phyloP scores from a whole-genome alignment of 805 yeast species.

The Suhomyces emberorum region DNA sequence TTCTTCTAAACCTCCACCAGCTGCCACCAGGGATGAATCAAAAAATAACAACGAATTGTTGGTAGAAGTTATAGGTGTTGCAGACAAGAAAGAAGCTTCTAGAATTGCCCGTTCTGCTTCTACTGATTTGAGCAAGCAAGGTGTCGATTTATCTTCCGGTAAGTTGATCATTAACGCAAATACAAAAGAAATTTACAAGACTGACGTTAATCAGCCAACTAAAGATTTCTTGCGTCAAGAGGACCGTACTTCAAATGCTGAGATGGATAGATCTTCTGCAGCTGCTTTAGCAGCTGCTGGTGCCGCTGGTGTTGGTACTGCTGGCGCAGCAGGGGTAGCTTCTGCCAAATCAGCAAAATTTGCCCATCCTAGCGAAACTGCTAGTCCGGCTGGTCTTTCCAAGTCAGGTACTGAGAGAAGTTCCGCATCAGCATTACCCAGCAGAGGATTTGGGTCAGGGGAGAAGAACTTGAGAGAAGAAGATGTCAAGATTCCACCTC shows the following conservation, averaged over 20 bases:
- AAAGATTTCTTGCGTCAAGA: background rate
- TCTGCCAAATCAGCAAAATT: no score
- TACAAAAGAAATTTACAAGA: constrained; percentile 30
- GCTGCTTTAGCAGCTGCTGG: background rate
- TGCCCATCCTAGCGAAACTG: background rate
- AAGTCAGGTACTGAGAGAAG: background rate
- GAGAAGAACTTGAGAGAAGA: background rate
- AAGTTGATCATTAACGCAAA: constrained; percentile 33
- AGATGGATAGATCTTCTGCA: background rate
- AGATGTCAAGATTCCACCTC: constrained; percentile 1
- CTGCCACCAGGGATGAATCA: background rate
- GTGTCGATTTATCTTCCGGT: constrained; percentile 32
- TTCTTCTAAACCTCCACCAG: background rate
- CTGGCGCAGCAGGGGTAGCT: constrained; percentile 3
- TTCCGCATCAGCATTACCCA: background rate
- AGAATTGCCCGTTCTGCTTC: constrained; percentile 31
- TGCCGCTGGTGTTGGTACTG: constrained; percentile 4
- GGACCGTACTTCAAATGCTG: background rate
- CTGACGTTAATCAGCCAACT: constrained; percentile 8
- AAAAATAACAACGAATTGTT: constrained; percentile 7
- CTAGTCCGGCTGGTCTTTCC: no score
- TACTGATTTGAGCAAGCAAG: constrained; percentile 25
- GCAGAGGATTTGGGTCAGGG: constrained; percentile 3
- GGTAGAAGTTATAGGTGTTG: constrained; percentile 36
- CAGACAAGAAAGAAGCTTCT: constrained; percentile 27